These are phyloP conservation scores for Fusarium devonianum DNA, from an alignment of 2,329 filamentous ascomycete genomes.

Conservation along the genomic window DNA sequence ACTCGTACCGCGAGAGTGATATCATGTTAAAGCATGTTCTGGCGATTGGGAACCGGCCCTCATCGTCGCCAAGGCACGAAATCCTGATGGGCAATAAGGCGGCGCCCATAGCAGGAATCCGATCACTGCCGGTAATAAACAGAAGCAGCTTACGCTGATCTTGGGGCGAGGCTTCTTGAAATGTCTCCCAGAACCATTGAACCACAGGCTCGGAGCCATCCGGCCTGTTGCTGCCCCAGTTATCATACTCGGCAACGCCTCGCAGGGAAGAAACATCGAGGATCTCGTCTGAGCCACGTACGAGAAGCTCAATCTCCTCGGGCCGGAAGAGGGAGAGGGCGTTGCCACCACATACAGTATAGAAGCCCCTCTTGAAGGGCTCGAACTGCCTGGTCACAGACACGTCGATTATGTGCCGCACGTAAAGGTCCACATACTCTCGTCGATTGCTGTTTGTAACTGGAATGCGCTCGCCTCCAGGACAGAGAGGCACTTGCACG, in stretches of 20 bases:
- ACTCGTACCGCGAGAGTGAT: constrained; percentile 75
- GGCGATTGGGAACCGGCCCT: constrained; percentile 79
- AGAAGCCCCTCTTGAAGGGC: constrained; percentile 93
- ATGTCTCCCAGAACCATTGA: constrained; percentile 88
- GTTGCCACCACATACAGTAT: constrained; percentile 88
- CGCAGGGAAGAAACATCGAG: constrained; percentile 79
- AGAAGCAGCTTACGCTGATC: constrained; percentile 81
- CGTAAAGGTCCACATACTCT: constrained; percentile 87
- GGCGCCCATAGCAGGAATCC: constrained; percentile 87
- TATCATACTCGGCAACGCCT: constrained; percentile 81
- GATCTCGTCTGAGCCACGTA: constrained; percentile 83
- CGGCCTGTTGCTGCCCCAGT: constrained; percentile 70
- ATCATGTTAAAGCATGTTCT: constrained; percentile 92
- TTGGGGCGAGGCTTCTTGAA: constrained; percentile 67
- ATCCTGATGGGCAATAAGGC: constrained; percentile 80
- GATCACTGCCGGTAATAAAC: constrained; percentile 90
- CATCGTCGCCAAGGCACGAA: constrained; percentile 77
- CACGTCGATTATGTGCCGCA: constrained; percentile 79
- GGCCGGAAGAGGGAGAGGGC: constrained; percentile 86
- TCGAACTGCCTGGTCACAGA: constrained; percentile 85
- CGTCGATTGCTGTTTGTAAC: constrained; percentile 86
- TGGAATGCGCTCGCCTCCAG: constrained; percentile 73
- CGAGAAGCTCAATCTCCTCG: constrained; percentile 88
- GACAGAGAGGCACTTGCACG: constrained; percentile 72
- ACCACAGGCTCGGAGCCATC: constrained; percentile 71